These are phyloP conservation scores for Euphorbia tirucalli DNA, from an alignment of 345 rosid genomes.

Conservation along the genomic window DNA sequence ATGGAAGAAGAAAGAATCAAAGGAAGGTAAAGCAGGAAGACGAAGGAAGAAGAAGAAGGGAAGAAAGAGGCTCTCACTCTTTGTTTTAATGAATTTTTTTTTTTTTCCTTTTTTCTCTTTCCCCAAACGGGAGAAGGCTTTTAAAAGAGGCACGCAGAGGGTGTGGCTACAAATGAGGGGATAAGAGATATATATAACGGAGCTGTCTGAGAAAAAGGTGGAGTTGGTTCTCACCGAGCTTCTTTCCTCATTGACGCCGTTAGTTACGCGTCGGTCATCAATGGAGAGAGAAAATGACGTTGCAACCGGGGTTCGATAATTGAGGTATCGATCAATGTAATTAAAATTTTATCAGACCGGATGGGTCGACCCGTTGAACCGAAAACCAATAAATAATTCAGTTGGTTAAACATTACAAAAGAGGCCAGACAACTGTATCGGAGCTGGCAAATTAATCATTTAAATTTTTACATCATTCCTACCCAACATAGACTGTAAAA, in stretches of 20 bases:
- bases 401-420: too few relatives aligned
- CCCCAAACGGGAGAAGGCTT: not conserved
- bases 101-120: too few relatives aligned
- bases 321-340: too few relatives aligned
- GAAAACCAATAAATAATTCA: too few relatives aligned
- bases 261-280: not conserved
- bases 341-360: too few relatives aligned
- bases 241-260: not conserved
- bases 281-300: not conserved
- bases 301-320: not conserved
- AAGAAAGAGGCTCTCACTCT: not conserved
- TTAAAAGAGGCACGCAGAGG: not conserved
- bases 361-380: too few relatives aligned
- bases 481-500: too few relatives aligned
- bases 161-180: not conserved
- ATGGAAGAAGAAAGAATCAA: not conserved
- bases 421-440: too few relatives aligned
- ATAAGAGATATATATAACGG: not conserved
- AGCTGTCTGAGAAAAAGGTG: not conserved
- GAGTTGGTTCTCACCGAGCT: slow-evolving; percentile 13
- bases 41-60: not conserved
- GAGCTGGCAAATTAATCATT: too few relatives aligned
- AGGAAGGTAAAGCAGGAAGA: not conserved
- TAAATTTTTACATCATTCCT: too few relatives aligned
- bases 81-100: too few relatives aligned